A percentile compares a stretch with the other conserved stretches of the same genome.
These are phyloP conservation scores for Xanthoceras sorbifolium DNA, from an alignment of 345 rosid genomes.

Conservation along the genomic window DNA sequence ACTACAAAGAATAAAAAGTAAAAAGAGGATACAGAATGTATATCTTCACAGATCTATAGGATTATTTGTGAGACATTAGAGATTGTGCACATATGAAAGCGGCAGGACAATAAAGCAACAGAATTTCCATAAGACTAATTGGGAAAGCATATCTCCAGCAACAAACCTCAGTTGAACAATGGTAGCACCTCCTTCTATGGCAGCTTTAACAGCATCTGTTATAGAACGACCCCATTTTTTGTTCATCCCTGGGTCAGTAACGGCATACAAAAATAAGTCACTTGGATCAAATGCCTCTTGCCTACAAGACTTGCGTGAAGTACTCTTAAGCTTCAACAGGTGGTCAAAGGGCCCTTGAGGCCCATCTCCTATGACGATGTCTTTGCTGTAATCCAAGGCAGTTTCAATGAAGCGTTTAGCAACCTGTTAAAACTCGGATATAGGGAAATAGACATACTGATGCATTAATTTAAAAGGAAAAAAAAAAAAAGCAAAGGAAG, in stretches of 20 bases:
- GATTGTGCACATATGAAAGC: neutral
- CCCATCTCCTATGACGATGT: conserved; percentile 76
- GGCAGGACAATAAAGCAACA: conserved; percentile 1
- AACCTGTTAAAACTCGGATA: conserved; percentile 46
- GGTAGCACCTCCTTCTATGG: conserved; percentile 90
- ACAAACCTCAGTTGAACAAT: conserved; percentile 82
- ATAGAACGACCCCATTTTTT: conserved; percentile 73
- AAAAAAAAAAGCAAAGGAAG: neutral
- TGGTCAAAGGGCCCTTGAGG: conserved; percentile 96
- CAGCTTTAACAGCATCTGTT: conserved; percentile 64
- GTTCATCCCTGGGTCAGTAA: conserved; percentile 85
- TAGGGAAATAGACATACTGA: conserved; percentile 13
- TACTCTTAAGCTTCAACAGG: conserved; percentile 55
- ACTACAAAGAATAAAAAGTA: neutral
- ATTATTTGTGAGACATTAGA: neutral
- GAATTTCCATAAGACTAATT: neutral
- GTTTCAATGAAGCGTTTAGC: conserved; percentile 69
- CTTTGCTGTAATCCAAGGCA: conserved; percentile 77
- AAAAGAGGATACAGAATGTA: neutral
- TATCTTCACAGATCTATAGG: neutral
- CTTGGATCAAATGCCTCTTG: conserved; percentile 53
- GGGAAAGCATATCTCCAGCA: neutral
- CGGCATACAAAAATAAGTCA: conserved; percentile 79
- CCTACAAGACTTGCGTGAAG: conserved; percentile 31
- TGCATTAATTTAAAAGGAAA: neutral